Evolutionary conservation across 352 stramenopile genomes (phyloP).

Genomic region (Aphanomyces stellatus): DNA sequence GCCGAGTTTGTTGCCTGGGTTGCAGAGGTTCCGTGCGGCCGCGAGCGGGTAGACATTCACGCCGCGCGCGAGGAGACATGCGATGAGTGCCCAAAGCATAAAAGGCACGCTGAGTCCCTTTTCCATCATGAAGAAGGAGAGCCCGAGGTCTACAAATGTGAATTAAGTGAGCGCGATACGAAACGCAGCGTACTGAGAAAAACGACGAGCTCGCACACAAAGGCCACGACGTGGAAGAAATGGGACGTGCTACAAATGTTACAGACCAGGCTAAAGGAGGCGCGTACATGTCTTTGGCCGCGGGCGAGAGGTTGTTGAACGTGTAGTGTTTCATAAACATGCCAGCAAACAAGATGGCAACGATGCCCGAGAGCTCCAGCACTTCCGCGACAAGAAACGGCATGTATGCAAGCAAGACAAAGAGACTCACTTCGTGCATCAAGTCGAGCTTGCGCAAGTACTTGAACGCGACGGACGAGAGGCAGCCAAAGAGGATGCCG

Average conservation of each 20-base stretch:
- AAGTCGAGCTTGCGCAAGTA: conserved; percentile 23
- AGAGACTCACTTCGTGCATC: conserved; percentile 38
- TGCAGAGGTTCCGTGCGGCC: conserved; percentile 43
- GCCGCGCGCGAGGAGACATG: conserved; percentile 52
- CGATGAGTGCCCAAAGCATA: conserved; percentile 62
- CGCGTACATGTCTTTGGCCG: conserved; percentile 60
- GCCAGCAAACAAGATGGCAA: conserved; percentile 90
- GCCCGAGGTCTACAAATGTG: conserved; percentile 19
- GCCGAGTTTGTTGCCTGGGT: conserved; percentile 28
- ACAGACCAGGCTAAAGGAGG: conserved; percentile 67
- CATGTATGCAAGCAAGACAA: conserved; percentile 12
- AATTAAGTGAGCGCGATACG: not conserved
- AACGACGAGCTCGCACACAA: conserved; percentile 69
- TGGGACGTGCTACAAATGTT: conserved; percentile 58
- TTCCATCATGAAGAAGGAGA: conserved; percentile 68
- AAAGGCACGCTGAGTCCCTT: conserved; percentile 39
- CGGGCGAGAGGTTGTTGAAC: conserved; percentile 66
- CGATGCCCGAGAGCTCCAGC: conserved; percentile 83
- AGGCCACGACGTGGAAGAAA: conserved; percentile 76
- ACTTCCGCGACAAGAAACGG: conserved; percentile 50
- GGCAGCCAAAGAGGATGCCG: conserved; percentile 28
- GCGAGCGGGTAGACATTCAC: conserved; percentile 74
- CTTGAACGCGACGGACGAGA: conserved; percentile 36
- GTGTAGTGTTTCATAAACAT: conserved; percentile 84
- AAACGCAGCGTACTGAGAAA: not conserved